phyloP scores from a whole-genome alignment of 768 basidiomycete species.

The Tricholoma furcatifolium region DNA sequence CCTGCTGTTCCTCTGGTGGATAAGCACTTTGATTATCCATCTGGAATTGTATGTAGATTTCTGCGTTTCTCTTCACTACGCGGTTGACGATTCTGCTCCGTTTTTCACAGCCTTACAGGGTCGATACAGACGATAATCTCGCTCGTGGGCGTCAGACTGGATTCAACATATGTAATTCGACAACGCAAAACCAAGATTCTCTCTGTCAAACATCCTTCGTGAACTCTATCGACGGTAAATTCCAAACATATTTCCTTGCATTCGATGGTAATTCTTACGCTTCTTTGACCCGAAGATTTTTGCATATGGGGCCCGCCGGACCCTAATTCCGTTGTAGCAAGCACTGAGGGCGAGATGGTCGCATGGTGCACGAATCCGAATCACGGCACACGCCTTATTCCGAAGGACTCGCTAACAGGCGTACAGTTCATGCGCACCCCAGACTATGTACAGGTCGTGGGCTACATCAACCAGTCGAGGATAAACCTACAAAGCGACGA shows the following conservation, averaged over 20 bases:
- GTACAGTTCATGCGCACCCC: conserved; percentile 62
- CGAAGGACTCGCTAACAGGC: conserved; percentile 59
- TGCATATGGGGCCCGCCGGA: conserved; percentile 62
- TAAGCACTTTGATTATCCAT: conserved; percentile 41
- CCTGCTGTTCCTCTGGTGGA: conserved; percentile 40
- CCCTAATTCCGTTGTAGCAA: conserved; percentile 54
- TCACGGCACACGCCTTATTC: conserved; percentile 73
- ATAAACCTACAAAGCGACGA: conserved; percentile 55
- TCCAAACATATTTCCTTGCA: background rate
- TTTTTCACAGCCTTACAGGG: conserved; percentile 25
- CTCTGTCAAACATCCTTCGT: conserved; percentile 53
- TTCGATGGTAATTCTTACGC: background rate
- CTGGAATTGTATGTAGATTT: conserved; percentile 33
- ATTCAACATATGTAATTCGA: conserved; percentile 61
- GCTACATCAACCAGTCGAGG: conserved; percentile 59
- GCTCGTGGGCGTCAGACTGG: conserved; percentile 54
- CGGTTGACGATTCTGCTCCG: background rate
- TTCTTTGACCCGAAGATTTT: conserved; percentile 46
- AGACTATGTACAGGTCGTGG: conserved; percentile 60
- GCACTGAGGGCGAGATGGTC: conserved; percentile 69
- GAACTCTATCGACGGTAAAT: conserved; percentile 49
- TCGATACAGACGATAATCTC: conserved; percentile 26
- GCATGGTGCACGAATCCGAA: conserved; percentile 76
- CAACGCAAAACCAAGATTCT: conserved; percentile 49
- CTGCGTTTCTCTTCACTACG: background rate